Evolutionary conservation across 2,329 filamentous ascomycete species (phyloP), one percentile per base, ranked within the genome.

Genomic region (Alternaria triticina): DNA sequence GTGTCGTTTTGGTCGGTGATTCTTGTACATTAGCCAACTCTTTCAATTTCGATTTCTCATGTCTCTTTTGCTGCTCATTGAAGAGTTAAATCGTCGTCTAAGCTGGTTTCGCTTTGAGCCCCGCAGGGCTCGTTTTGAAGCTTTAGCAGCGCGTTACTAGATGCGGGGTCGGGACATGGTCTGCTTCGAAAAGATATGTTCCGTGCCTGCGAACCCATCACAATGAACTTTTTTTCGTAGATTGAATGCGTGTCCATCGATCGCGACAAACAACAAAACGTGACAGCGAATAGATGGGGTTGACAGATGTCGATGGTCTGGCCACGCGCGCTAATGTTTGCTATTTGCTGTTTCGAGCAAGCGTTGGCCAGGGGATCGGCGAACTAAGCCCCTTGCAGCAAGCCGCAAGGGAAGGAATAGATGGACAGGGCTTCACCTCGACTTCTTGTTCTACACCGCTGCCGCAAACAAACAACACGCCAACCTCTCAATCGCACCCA

Each of bases 401-500:
- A 62, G 54, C 47, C 44, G 62, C 61, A 55, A 56, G 45, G 61
- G 49, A 61, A 46, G 63, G 64, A 64, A 59, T 65, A 62, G 62
- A 62, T 61, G 58, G 54, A 62, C 50, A 63, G 64, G 64, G 68
- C 59, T 67, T 70, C 67, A 72, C 68, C 64, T 70, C 55, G 52
- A 70, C 60, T 61, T 67, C 62, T 63, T 67, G 64, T 54, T 70
- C 61, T 66, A 54, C 66, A 66, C 64, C 59, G 62, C 64, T 62
- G 67, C 68, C 69, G 73, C 66, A 68, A 69, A 70, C 70, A 69
- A 40, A 67, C 62, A 62, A 60, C 30, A 59, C 43, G 54, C 57
- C 43, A 45, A 68, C 64, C 40, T 28, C 63, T 63, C 66, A 62
- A 65, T 66, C 66, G 62, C 66, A 67, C 33, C 22, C 52, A 27